Percentiles rank a stretch among this genome's conserved stretches.
Evolutionary conservation across 345 rosid genomes (phyloP).

Genomic region (Microcos paniculata): DNA sequence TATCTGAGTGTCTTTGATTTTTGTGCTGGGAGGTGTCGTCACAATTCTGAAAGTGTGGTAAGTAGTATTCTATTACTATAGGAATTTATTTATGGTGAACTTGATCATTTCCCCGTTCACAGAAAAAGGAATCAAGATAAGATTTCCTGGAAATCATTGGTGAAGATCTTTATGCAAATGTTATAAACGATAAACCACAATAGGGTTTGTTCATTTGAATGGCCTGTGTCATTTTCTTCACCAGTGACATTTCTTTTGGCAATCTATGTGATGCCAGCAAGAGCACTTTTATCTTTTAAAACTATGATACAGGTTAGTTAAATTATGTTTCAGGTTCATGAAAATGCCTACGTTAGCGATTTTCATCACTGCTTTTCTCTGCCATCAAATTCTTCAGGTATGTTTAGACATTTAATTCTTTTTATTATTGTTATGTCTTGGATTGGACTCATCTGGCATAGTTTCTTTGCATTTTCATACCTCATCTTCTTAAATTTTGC

Average conservation of each 20-base stretch:
- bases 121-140: background rate
- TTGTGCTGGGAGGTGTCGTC: constrained; percentile 96
- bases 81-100: background rate
- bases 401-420: constrained; percentile 14
- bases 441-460: background rate
- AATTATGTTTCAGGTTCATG: constrained; percentile 69
- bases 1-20: constrained; percentile 78
- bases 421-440: background rate
- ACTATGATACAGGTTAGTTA: constrained; percentile 6
- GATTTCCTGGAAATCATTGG: background rate
- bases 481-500: background rate
- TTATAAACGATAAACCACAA: background rate
- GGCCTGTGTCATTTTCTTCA: background rate
- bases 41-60: constrained; percentile 95
- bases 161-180: constrained; percentile 2
- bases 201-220: background rate
- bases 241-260: background rate
- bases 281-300: background rate
- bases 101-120: background rate
- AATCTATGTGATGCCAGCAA: background rate
- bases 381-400: constrained; percentile 77
- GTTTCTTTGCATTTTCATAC: background rate
- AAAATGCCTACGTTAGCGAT: constrained; percentile 87
- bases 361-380: constrained; percentile 94
- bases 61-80: constrained; percentile 22